Evolutionary conservation across 345 rosid species (phyloP).

Genomic region (Euphorbia pulcherrima): DNA sequence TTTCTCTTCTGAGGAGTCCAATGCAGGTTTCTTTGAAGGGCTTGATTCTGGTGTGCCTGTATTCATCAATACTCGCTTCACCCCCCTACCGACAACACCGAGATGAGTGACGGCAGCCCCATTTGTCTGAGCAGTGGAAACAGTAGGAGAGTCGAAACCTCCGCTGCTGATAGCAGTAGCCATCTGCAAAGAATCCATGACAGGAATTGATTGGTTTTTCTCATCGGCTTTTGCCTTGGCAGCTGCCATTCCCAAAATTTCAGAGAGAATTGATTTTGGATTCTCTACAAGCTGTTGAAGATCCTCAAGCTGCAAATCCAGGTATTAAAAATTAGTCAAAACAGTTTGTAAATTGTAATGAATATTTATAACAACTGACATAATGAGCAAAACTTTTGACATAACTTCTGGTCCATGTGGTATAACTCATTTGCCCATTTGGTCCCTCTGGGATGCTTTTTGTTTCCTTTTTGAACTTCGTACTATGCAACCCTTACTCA

Average conservation of each 20-base stretch:
- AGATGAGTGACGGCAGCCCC: constrained; percentile 65
- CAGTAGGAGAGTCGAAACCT: constrained; percentile 58
- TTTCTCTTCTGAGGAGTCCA: constrained; percentile 40
- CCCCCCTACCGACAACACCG: constrained; percentile 94
- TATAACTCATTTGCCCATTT: too few relatives aligned
- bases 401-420: too few relatives aligned
- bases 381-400: too few relatives aligned
- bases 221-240: constrained; percentile 41
- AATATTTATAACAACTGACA: background rate
- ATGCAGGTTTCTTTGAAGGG: constrained; percentile 53
- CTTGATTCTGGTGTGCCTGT: constrained; percentile 45
- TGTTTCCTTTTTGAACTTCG: too few relatives aligned
- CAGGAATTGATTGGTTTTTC: constrained; percentile 38
- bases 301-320: constrained; percentile 78
- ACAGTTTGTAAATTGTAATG: background rate
- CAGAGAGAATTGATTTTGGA: constrained; percentile 66
- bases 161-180: constrained; percentile 40
- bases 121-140: constrained; percentile 73
- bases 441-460: too few relatives aligned
- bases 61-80: constrained; percentile 64
- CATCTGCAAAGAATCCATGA: constrained; percentile 56
- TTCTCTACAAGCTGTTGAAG: constrained; percentile 59
- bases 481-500: too few relatives aligned
- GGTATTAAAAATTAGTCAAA: constrained; percentile 11
- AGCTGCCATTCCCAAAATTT: constrained; percentile 62